Conservation (phyloP, 257 asterid genomes). For the Fraxinus anomala region DNA sequence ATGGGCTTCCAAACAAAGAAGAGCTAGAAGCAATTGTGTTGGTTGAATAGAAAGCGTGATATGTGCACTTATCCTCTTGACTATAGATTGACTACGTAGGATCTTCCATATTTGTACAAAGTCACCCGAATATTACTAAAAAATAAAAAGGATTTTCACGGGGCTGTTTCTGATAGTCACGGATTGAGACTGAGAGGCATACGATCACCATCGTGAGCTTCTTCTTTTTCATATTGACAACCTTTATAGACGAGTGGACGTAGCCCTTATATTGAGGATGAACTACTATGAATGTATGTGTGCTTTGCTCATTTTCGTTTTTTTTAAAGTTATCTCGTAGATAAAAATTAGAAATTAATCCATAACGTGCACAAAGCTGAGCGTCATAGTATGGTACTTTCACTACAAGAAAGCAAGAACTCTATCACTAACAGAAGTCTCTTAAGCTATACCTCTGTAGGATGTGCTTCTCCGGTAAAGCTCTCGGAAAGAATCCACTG, state of each 20-base stretch:
- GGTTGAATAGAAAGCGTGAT: not conserved
- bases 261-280: not conserved
- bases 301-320: not conserved
- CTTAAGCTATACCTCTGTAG: constrained; percentile 64
- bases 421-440: not conserved
- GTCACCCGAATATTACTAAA: not conserved
- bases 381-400: not conserved
- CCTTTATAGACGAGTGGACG: not conserved
- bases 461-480: constrained; percentile 51
- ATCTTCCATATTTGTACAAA: not conserved
- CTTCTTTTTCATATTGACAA: not conserved
- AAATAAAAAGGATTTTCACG: not conserved
- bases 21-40: not conserved
- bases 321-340: not conserved
- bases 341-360: not conserved
- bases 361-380: not conserved
- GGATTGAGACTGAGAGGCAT: not conserved
- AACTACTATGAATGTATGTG: not conserved
- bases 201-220: not conserved
- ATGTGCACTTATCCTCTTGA: not conserved
- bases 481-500: constrained; percentile 69
- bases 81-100: not conserved
- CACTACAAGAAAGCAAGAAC: not conserved
- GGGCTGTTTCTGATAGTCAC: not conserved
- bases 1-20: not conserved